phyloP scores from a whole-genome alignment of 164 flowering plant species.

The Piper longum region DNA sequence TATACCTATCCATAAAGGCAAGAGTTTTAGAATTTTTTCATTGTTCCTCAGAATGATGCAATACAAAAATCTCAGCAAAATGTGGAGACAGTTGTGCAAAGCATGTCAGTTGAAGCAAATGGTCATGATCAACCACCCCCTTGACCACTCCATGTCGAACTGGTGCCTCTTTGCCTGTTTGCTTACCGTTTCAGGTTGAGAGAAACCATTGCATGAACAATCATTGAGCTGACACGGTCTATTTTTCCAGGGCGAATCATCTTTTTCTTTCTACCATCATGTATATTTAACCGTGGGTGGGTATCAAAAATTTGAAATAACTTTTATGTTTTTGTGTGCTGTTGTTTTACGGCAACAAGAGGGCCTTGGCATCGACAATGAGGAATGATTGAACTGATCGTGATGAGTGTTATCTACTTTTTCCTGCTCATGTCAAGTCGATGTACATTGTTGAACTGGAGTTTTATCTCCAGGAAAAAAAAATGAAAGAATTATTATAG shows the following conservation, averaged over 20 bases:
- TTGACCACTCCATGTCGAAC: background rate
- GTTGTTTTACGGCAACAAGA: background rate
- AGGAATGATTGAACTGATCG: background rate
- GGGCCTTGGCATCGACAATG: background rate
- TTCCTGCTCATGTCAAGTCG: background rate
- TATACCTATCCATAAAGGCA: too few relatives aligned
- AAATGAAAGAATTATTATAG: too few relatives aligned
- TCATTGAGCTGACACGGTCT: background rate
- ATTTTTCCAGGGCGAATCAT: background rate
- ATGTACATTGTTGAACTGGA: background rate
- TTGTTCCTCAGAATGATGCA: constrained; percentile 3
- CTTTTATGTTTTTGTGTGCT: background rate
- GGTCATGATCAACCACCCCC: constrained; percentile 4
- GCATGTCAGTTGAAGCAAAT: constrained; percentile 4
- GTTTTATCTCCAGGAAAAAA: background rate
- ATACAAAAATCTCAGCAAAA: constrained; percentile 1
- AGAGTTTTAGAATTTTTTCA: background rate
- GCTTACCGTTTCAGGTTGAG: background rate
- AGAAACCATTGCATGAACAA: background rate
- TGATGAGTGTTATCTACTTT: background rate
- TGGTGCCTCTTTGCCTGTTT: background rate
- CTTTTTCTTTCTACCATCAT: background rate
- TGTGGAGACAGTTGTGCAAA: background rate
- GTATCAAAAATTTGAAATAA: background rate
- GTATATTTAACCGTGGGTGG: constrained; percentile 2